Conservation (phyloP, 2,329 filamentous ascomycete species). For the Penicillium sclerotigenum region DNA sequence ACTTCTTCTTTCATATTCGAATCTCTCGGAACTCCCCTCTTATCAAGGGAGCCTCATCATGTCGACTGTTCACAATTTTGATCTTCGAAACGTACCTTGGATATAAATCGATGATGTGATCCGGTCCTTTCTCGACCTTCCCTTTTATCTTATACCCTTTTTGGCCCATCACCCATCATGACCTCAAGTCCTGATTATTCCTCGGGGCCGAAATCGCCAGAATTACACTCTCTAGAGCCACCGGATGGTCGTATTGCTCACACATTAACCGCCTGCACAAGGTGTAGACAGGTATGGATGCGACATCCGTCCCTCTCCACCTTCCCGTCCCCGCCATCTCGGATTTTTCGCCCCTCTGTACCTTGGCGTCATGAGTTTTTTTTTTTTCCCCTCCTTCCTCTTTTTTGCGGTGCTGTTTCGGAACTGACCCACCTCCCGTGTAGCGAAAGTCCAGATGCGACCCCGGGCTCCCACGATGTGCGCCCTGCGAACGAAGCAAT, state of each 20-base stretch:
- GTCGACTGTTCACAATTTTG: conserved; percentile 15
- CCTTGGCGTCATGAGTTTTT: neutral
- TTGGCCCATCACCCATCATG: conserved; percentile 21
- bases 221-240: conserved; percentile 25
- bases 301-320: conserved; percentile 4
- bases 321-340: conserved; percentile 1
- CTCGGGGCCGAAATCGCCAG: conserved; percentile 22
- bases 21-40: conserved; percentile 1
- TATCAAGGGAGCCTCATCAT: conserved; percentile 13
- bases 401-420: conserved; percentile 1
- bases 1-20: neutral
- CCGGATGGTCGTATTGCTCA: conserved; percentile 44
- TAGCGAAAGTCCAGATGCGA: conserved; percentile 97
- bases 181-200: conserved; percentile 20
- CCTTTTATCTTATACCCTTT: conserved; percentile 4
- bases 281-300: conserved; percentile 49
- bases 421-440: conserved; percentile 13
- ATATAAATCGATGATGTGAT: conserved; percentile 18
- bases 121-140: conserved; percentile 2
- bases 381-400: neutral
- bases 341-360: neutral
- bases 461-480: conserved; percentile 83
- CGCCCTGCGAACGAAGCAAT: conserved; percentile 87
- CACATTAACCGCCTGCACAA: conserved; percentile 50
- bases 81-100: conserved; percentile 9